Evolutionary conservation across 225 moss, liverwort and hornwort genomes (phyloP).

Genomic region (Physcomitrium patens): DNA sequence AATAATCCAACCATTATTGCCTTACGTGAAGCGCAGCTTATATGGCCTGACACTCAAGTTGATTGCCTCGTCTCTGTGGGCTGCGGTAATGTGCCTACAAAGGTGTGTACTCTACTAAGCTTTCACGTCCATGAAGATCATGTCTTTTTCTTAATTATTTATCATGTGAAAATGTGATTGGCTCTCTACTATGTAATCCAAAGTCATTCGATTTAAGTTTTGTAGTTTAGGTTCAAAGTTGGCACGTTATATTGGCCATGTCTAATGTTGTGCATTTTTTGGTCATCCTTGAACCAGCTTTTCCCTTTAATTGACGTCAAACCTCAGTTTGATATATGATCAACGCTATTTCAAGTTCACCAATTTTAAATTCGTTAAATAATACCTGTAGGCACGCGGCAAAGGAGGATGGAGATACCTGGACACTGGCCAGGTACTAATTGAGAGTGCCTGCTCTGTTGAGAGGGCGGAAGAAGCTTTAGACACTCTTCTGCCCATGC

Average conservation of each 20-base stretch:
- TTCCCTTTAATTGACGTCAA: conserved; percentile 20
- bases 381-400: conserved; percentile 74
- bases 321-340: conserved; percentile 3
- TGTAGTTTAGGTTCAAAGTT: background rate
- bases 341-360: background rate
- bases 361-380: background rate
- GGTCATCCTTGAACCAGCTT: conserved; percentile 10
- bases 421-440: conserved; percentile 98
- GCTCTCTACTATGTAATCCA: conserved; percentile 10
- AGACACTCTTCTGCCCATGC: conserved; percentile 91
- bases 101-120: conserved; percentile 47
- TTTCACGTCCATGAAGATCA: conserved; percentile 15
- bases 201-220: conserved; percentile 4
- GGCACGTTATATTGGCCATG: background rate
- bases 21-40: conserved; percentile 94
- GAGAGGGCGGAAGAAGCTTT: conserved; percentile 98
- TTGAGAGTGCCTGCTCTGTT: conserved; percentile 99
- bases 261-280: conserved; percentile 6
- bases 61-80: conserved; percentile 94
- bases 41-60: conserved; percentile 94
- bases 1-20: conserved; percentile 98
- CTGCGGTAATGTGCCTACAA: conserved; percentile 88
- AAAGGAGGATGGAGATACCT: conserved; percentile 99
- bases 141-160: conserved; percentile 17
- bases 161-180: conserved; percentile 5